phyloP scores from a whole-genome alignment of 805 yeast species.

The Yarrowia sp. region DNA sequence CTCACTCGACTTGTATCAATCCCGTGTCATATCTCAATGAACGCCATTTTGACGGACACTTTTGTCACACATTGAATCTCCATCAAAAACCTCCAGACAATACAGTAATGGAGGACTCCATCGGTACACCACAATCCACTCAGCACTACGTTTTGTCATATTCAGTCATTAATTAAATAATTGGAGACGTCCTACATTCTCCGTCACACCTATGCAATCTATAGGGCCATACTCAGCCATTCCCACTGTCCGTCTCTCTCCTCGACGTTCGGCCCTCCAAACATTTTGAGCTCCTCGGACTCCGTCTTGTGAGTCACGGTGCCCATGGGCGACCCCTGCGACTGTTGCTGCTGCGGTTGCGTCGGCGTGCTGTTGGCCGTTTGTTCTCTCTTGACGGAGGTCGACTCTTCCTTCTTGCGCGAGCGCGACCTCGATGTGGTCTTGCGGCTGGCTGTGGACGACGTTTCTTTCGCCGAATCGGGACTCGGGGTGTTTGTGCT shows the following conservation, averaged over 20 bases:
- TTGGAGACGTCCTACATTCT: not conserved
- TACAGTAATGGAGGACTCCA: too few relatives aligned
- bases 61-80: too few relatives aligned
- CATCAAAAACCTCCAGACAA: too few relatives aligned
- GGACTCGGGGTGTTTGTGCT: slow-evolving; percentile 7
- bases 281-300: slow-evolving; percentile 21
- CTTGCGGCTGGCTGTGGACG: not conserved
- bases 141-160: not conserved
- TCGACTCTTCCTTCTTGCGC: slow-evolving; percentile 21
- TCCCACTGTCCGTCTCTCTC: slow-evolving; percentile 47
- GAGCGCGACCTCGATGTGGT: not conserved
- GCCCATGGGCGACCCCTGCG: not conserved
- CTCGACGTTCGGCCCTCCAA: slow-evolving; percentile 15
- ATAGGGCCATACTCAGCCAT: slow-evolving; percentile 49
- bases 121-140: not conserved
- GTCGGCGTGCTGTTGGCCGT: not conserved
- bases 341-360: not conserved
- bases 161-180: slow-evolving; percentile 1
- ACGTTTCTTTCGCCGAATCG: slow-evolving; percentile 6
- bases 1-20: too few relatives aligned
- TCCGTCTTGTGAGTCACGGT: not conserved
- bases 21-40: too few relatives aligned
- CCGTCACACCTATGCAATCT: slow-evolving; percentile 7
- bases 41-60: too few relatives aligned
- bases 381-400: not conserved